Base-by-base conservation (phyloP, 2,329 filamentous ascomycete genomes). In the Xylariaceae sp. region DNA sequence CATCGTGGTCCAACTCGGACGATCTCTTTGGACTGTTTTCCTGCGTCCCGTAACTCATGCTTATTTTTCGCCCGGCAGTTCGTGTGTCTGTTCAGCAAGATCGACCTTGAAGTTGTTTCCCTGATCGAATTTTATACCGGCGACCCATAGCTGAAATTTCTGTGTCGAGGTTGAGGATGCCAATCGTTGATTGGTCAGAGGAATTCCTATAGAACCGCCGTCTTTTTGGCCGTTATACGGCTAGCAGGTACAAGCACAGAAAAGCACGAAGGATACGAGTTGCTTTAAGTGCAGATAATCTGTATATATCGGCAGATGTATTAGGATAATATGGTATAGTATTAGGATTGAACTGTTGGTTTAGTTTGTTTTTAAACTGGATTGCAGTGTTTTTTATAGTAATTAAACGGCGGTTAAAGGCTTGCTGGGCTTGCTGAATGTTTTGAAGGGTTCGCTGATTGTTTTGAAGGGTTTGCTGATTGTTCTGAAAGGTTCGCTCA, bases 41-140 rank as follows among this genome's bases (percentile, higher is more conserved):
- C 23, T 54, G 60, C 16, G 60, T 58, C 37, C 53, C 48, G 40
- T 56, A 53, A 26, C 49, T 17, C 56, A 62, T 61, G 14, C n/a
- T 47, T 37, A 8, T n/a, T 51, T 21, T 14, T 48, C 7, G 7
- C 16, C 36, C 3, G 14, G 17, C 7, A 9, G 37, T 4, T 49
- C n/a, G n/a, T n/a, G n/a, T 12, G 39, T 31, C 24, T 28, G 16
- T 14, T 31, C 12, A 14, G 14, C 19, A 9, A 9, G 11, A 29
- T 39, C 23, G 17, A 19, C 16, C 11, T 26, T 19, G 17, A 12
- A 14, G 39, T 46, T 31, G 14, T 9, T n/a, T n/a, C n/a, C n/a
- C n/a, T 19, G 23, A 8, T 8, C 8, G 37, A 24, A 43, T 39
- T 45, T 34, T 31, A 41, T 24, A 31, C 28, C 24, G 43, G 39